Base-by-base conservation (phyloP, 352 stramenopile genomes). In the Globisporangium cystogenes region DNA sequence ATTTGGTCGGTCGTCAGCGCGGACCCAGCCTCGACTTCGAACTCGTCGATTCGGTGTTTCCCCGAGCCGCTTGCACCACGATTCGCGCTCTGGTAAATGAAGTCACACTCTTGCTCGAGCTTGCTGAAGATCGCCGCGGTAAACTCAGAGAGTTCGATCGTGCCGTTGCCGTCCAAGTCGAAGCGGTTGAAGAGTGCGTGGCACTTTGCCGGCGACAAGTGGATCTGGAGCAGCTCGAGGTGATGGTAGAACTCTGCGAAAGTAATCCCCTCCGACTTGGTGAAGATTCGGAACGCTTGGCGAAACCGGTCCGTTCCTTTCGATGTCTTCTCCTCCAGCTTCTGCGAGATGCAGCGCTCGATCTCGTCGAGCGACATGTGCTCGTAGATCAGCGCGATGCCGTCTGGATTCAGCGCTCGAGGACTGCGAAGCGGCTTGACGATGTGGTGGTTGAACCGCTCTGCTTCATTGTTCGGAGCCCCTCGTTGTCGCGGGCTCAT, bases 121-220 rank as follows among this genome's bases (percentile, higher is more conserved):
- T 81, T 81, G 21, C 51, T 57, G 59, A 86, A 86, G 4, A 90
- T 50, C n/a, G 66, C 70, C 0, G 68, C 55, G 0, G 71, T 79
- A 47, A 92, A 88, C 48, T 92, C 82, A 21, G 79, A 66, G 11
- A 84, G 57, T 23, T 90, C 79, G 39, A 92, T 82, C 15, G 73
- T 64, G 8, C 76, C 79, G 45, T 82, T 74, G 0, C 72, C 51
- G 33, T 90, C 72, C 23, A 68, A 52, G 53, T 92, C 82, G 33
- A 87, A 83, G 1, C 61, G 68, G n/a, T 72, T 52, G 42, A 92
- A 92, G 1, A 90, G 70, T 39, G 76, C 72, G 6, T 62, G 65
- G 46, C 72, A 80, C 54, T 88, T 89, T 15, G 57, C 45, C 0
- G 59, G 48, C 0, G 78, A 82, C 29, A 92, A 53, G 15, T 76